Evolutionary conservation across 2,329 filamentous ascomycete species (phyloP), one percentile per base, ranked within the genome.

Genomic region (Cordyceps sp.): DNA sequence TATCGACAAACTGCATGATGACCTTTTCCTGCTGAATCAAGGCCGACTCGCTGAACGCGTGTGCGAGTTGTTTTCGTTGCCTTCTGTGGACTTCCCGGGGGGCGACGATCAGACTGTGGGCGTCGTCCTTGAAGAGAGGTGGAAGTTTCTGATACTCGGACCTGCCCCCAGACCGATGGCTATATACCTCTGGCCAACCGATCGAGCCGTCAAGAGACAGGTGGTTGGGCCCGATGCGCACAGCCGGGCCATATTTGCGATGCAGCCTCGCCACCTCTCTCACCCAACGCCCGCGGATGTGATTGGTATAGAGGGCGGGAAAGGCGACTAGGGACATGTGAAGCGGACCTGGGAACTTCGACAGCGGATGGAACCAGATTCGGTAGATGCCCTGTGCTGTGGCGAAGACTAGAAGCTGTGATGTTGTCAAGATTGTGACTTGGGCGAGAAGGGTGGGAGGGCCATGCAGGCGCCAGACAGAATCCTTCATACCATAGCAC

Each of bases 151-250:
- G 12, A 9, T 36, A 45, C 23, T 46, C 42, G 6, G n/a, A 13
- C 20, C 44, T 30, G 15, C 35, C 34, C n/a, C 37, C 39, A 15
- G 37, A 31, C 6, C 36, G 37, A 24, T 46, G 44, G 21, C 41
- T 43, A 36, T 44, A 53, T 3, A 55, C 46, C 23, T 53, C 44
- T 4, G 39, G 40, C 52, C 59, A 66, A 0, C 34, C 45, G 4
- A 46, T 34, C 12, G 37, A 37, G 23, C 45, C 45, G 14, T 47
- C 45, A 24, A 60, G 50, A 2, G 54, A 49, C 2, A 65, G 45
- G 13, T 53, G 46, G 14, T 54, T 50, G 0, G 61, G 60, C 0
- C 48, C 50, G n/a, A 58, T 46, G 2, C 61, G 53, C 10, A 65
- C 49, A 2, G 61, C 47, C 13, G 47, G 40, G 9, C 47, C 49